These are phyloP conservation scores for Kuraishia hungarica DNA, from an alignment of 805 yeast species.

Conservation along the genomic window DNA sequence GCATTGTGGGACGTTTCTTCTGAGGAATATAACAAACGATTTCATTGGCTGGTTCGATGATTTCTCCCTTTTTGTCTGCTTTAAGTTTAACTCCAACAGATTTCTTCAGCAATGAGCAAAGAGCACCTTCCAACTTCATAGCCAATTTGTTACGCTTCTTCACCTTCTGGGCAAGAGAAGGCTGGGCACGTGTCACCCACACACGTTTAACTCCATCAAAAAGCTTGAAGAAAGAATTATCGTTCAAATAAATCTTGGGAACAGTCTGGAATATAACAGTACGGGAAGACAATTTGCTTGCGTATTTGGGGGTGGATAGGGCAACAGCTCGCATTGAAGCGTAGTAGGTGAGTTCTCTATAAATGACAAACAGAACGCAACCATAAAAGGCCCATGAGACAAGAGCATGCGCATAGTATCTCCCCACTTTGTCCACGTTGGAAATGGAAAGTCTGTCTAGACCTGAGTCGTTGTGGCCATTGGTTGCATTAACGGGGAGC, in stretches of 20 bases:
- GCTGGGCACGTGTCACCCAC: constrained; percentile 65
- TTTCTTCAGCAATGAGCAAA: constrained; percentile 42
- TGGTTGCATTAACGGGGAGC: constrained; percentile 76
- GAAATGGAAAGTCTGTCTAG: constrained; percentile 72
- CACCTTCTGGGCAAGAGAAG: constrained; percentile 46
- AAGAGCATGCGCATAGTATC: constrained; percentile 84
- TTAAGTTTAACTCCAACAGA: constrained; percentile 60
- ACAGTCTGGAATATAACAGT: constrained; percentile 81
- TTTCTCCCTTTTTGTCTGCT: constrained; percentile 56
- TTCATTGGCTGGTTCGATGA: constrained; percentile 35
- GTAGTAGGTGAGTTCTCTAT: constrained; percentile 76
- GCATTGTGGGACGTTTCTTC: constrained; percentile 59
- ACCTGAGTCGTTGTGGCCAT: constrained; percentile 55
- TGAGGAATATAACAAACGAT: constrained; percentile 52
- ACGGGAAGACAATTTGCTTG: constrained; percentile 65
- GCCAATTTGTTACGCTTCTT: constrained; percentile 53
- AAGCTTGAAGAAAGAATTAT: constrained; percentile 60
- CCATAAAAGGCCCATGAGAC: constrained; percentile 77
- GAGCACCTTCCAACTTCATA: constrained; percentile 56
- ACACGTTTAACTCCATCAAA: constrained; percentile 79
- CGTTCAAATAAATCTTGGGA: constrained; percentile 66
- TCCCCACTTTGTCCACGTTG: constrained; percentile 48
- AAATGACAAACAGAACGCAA: constrained; percentile 57
- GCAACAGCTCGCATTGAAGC: constrained; percentile 71
- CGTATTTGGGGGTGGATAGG: constrained; percentile 73